Evolutionary conservation across 2,329 filamentous ascomycete species (phyloP).

Genomic region (Atkinsonella hypoxylon): DNA sequence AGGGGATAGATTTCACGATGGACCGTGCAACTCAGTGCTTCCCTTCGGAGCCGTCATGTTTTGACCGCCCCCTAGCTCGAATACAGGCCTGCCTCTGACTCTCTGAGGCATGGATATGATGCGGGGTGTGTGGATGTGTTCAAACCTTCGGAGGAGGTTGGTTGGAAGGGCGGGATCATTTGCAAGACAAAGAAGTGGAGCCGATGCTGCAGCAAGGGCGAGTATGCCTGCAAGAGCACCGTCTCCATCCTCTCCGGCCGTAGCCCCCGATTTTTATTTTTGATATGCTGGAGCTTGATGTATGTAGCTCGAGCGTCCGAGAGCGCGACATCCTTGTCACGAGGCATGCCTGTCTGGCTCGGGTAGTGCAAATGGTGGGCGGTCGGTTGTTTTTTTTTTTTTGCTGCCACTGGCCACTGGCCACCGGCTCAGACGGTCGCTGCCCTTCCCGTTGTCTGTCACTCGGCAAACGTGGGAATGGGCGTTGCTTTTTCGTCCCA

Average conservation of each 20-base stretch:
- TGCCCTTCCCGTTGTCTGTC: conserved; percentile 5
- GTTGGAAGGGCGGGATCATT: neutral
- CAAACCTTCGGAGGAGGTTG: too few species aligned
- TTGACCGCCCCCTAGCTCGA: too few species aligned
- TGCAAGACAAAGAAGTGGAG: conserved; percentile 1
- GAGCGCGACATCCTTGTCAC: conserved; percentile 4
- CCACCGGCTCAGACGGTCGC: neutral
- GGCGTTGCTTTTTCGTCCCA: conserved; percentile 3
- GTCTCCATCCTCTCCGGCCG: conserved; percentile 1
- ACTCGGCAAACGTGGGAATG: conserved; percentile 4
- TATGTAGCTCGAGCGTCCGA: conserved; percentile 1
- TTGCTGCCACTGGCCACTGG: too few species aligned
- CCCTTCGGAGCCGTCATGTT: too few species aligned
- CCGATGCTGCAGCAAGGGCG: neutral
- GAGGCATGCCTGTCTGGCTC: neutral
- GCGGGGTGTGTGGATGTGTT: too few species aligned
- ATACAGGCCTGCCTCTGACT: too few species aligned
- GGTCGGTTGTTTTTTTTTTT: neutral
- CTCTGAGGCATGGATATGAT: neutral
- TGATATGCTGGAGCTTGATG: neutral
- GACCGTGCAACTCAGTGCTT: too few species aligned
- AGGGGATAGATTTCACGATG: too few species aligned
- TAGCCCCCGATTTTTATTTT: conserved; percentile 2
- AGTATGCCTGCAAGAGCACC: neutral
- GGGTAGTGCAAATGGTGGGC: neutral